Percentiles rank a stretch among this genome's conserved stretches.
Evolutionary conservation across 257 asterid species (phyloP).

Genomic region (Petunia secreta): DNA sequence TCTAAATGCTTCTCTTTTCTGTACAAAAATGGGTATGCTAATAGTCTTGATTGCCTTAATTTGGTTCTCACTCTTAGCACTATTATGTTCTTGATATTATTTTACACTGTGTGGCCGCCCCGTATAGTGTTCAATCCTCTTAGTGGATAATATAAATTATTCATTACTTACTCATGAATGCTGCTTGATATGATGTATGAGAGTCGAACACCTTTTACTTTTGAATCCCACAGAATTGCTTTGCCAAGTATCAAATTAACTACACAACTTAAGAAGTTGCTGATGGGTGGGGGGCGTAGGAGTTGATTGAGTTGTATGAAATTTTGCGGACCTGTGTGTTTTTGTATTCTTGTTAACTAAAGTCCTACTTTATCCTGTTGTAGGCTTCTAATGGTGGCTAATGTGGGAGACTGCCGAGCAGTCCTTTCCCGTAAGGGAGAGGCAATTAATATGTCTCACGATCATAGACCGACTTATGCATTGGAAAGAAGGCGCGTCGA

Average conservation of each 20-base stretch:
- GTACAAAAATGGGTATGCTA: background rate
- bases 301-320: background rate
- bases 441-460: slow-evolving; percentile 81
- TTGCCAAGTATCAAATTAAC: background rate
- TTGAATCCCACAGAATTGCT: background rate
- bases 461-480: slow-evolving; percentile 62
- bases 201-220: background rate
- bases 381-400: slow-evolving; percentile 82
- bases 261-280: background rate
- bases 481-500: slow-evolving; percentile 67
- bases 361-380: background rate
- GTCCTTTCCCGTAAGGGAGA: slow-evolving; percentile 79
- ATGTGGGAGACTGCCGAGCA: slow-evolving; percentile 84
- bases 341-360: background rate
- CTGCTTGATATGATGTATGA: background rate
- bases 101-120: slow-evolving; percentile 43
- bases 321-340: background rate
- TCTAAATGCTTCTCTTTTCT: background rate
- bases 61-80: background rate
- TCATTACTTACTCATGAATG: background rate
- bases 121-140: background rate
- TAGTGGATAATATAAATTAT: background rate
- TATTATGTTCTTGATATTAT: background rate
- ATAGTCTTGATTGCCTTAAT: background rate
- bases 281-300: background rate